Evolutionary conservation across 164 flowering plant genomes (phyloP).

Genomic region (Tinospora cordifolia): DNA sequence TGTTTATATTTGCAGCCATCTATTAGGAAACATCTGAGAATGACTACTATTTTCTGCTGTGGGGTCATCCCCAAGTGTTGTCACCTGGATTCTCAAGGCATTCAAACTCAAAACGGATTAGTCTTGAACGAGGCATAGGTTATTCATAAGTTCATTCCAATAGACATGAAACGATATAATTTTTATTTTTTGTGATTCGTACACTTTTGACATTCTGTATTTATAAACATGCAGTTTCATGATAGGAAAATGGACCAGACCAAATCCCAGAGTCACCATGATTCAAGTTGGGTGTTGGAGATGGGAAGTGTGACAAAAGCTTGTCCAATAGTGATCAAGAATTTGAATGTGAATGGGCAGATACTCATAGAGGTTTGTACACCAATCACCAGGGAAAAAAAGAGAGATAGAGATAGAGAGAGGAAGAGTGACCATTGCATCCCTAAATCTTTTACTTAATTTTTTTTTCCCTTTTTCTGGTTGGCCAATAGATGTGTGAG

Average conservation of each 20-base stretch:
- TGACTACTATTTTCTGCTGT: neutral
- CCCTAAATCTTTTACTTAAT: neutral
- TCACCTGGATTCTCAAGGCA: constrained; percentile 1
- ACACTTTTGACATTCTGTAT: neutral
- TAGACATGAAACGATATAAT: neutral
- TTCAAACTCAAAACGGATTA: neutral
- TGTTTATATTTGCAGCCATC: constrained; percentile 3
- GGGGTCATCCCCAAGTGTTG: neutral
- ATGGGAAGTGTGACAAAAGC: constrained; percentile 59
- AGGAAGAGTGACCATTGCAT: neutral
- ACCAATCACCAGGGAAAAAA: neutral
- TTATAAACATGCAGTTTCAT: constrained; percentile 33
- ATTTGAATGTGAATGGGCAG: constrained; percentile 59
- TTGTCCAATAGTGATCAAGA: constrained; percentile 65
- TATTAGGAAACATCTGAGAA: neutral
- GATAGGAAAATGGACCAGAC: constrained; percentile 23
- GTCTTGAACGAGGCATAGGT: too few species aligned
- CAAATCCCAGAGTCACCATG: constrained; percentile 40
- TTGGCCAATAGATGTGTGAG: neutral
- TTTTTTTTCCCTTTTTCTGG: neutral
- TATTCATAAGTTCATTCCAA: neutral
- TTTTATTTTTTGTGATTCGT: neutral
- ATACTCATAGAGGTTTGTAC: constrained; percentile 65
- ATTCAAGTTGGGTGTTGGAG: constrained; percentile 82
- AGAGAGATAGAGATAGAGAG: neutral